Conservation (phyloP, 768 basidiomycete species). For the Pseudohyphozyma bogoriensis region DNA sequence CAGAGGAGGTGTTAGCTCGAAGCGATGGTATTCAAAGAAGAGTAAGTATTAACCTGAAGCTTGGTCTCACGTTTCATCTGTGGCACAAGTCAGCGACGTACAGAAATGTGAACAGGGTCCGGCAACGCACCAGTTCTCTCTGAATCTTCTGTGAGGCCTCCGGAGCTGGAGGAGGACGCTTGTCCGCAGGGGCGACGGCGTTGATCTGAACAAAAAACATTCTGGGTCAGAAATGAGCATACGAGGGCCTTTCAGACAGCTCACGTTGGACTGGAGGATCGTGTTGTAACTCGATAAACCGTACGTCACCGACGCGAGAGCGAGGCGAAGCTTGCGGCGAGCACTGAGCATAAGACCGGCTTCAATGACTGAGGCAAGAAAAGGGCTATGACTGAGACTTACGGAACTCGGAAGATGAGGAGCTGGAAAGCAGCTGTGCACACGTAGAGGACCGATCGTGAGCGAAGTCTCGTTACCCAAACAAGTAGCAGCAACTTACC, state of each 20-base stretch:
- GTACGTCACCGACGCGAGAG: constrained; percentile 21
- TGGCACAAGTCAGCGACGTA: neutral
- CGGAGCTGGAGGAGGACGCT: constrained; percentile 2
- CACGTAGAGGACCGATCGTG: no score
- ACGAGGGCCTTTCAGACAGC: neutral
- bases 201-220: constrained; percentile 6
- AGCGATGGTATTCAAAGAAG: neutral
- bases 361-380: no score
- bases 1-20: neutral
- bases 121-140: neutral
- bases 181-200: constrained; percentile 24
- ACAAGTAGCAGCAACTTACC: no score
- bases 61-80: constrained; percentile 1
- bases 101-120: neutral
- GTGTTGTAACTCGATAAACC: constrained; percentile 22
- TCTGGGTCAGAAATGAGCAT: neutral
- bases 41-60: neutral
- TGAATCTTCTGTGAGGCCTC: constrained; percentile 18
- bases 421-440: constrained; percentile 24
- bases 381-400: no score
- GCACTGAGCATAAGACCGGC: no score
- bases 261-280: constrained; percentile 20
- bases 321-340: constrained; percentile 18
- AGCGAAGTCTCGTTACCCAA: no score
- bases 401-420: constrained; percentile 24